These are phyloP conservation scores for Phytopythium chamaehyphon DNA, from an alignment of 352 stramenopile species.

Conservation along the genomic window DNA sequence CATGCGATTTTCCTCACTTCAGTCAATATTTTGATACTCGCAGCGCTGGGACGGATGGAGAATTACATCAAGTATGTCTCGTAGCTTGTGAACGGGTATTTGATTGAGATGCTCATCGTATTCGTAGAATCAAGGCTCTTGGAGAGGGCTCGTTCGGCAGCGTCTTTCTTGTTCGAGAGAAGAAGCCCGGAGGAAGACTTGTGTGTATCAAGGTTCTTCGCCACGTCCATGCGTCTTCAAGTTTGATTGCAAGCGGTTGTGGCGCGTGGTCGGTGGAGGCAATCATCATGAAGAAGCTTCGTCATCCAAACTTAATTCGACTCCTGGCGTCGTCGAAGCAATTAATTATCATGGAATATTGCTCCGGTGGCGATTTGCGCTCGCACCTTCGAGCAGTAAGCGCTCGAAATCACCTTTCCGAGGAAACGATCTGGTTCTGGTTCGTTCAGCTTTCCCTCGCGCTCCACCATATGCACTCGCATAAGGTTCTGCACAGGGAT, in stretches of 20 bases:
- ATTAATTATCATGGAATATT: constrained; percentile 94
- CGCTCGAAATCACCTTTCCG: constrained; percentile 9
- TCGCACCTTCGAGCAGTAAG: constrained; percentile 19
- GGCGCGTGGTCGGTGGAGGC: constrained; percentile 33
- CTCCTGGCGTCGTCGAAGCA: constrained; percentile 53
- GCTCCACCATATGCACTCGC: constrained; percentile 86
- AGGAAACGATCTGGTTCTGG: constrained; percentile 87
- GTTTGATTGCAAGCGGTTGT: constrained; percentile 9
- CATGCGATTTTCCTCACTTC: too few species aligned
- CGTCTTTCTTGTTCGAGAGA: constrained; percentile 89
- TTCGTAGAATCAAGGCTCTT: constrained; percentile 49
- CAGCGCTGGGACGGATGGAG: too few species aligned
- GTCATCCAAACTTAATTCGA: constrained; percentile 91
- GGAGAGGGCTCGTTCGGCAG: constrained; percentile 90
- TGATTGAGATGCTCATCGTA: neutral
- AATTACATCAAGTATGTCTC: constrained; percentile 35
- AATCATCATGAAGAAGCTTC: constrained; percentile 77
- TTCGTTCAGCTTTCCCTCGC: constrained; percentile 89
- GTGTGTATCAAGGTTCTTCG: constrained; percentile 88
- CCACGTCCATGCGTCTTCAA: constrained; percentile 27
- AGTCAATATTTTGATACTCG: too few species aligned
- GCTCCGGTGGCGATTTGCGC: constrained; percentile 68
- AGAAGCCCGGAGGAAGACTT: constrained; percentile 39
- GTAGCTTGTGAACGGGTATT: neutral
- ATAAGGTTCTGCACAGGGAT: constrained; percentile 81